Percentiles rank a stretch among this genome's conserved stretches.
Conservation (phyloP, 345 rosid species). For the Eucalyptus regnans region DNA sequence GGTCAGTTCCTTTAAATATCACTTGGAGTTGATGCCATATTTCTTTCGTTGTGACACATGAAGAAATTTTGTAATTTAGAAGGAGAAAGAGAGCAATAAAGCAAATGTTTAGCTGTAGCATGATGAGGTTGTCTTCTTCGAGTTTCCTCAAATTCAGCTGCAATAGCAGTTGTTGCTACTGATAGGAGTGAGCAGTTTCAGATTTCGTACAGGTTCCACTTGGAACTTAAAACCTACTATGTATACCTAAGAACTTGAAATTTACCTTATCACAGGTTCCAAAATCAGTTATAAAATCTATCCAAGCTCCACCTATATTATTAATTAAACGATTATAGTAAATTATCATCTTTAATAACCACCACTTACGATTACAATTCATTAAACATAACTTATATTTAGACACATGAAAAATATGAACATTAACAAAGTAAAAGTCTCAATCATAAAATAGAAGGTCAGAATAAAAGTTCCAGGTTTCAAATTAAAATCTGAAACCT, state of each 20-base stretch:
- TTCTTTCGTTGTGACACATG: background rate
- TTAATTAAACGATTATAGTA: accelerated
- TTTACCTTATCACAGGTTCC: accelerated
- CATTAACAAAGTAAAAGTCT: too few species aligned
- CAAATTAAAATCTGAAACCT: too few species aligned
- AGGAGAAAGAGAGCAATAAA: background rate
- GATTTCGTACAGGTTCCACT: accelerated
- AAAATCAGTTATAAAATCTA: accelerated
- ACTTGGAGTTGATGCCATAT: background rate
- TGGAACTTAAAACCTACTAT: accelerated
- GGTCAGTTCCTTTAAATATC: background rate
- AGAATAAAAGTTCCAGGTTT: too few species aligned
- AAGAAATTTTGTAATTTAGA: background rate
- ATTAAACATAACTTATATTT: too few species aligned
- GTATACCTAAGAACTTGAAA: accelerated
- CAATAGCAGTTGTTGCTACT: accelerated
- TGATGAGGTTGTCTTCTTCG: background rate
- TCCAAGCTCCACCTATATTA: accelerated
- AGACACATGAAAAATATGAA: too few species aligned
- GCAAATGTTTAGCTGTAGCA: background rate
- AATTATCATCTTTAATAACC: accelerated
- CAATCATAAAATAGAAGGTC: too few species aligned
- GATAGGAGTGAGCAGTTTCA: accelerated
- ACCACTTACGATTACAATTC: accelerated
- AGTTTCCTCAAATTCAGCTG: background rate